Percentiles rank a stretch among this genome's conserved stretches.
These are phyloP conservation scores for Closterium sp. DNA, from an alignment of 139 green algal species.

Conservation along the genomic window DNA sequence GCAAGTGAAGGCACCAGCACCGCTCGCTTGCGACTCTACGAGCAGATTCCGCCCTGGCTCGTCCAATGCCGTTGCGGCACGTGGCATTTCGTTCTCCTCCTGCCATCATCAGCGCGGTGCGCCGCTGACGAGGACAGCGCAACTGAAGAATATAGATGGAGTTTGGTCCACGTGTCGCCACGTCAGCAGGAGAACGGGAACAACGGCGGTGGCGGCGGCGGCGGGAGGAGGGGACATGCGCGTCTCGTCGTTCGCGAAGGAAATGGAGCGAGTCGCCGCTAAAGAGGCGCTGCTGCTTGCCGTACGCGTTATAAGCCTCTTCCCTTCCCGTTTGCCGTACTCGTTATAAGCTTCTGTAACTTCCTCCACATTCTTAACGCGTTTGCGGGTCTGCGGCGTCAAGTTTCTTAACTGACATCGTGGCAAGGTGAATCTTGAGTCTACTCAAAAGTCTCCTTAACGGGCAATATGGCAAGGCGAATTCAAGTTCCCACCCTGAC, in stretches of 20 bases:
- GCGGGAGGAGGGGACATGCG: background rate
- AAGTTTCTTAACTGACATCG: no score
- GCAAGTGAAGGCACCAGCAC: background rate
- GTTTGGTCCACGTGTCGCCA: background rate
- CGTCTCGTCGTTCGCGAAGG: constrained; percentile 28
- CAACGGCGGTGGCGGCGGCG: background rate
- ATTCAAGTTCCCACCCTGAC: no score
- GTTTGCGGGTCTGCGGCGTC: background rate
- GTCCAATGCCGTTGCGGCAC: background rate
- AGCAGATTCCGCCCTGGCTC: background rate
- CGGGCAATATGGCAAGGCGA: no score
- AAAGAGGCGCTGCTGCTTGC: constrained; percentile 42
- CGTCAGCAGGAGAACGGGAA: background rate
- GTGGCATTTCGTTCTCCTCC: background rate
- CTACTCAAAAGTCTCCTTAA: no score
- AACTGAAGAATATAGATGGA: background rate
- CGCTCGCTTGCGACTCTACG: background rate
- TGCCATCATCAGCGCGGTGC: background rate
- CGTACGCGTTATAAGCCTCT: constrained; percentile 4
- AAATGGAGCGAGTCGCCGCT: constrained; percentile 44
- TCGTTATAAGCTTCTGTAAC: background rate
- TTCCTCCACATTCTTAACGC: background rate
- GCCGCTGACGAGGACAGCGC: no score
- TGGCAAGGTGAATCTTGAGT: no score
- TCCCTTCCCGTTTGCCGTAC: background rate